phyloP scores from a whole-genome alignment of 805 yeast genomes.

The Jamesozyma hellenica region DNA sequence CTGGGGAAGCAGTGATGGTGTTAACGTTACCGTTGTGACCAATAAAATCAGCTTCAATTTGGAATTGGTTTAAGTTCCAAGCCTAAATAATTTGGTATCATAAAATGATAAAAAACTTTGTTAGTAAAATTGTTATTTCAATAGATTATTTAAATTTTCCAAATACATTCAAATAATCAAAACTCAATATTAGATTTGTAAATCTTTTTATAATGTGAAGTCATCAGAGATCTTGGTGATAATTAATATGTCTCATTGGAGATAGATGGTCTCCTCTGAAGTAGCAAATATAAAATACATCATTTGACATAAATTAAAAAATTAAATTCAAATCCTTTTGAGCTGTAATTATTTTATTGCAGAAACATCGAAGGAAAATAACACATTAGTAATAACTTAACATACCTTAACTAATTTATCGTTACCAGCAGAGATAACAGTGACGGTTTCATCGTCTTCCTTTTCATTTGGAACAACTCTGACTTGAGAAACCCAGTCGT shows the following conservation, averaged over 20 bases:
- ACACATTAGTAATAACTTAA: slow-evolving; percentile 23
- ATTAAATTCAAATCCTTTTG: not conserved
- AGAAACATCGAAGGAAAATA: no score
- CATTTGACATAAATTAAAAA: slow-evolving; percentile 35
- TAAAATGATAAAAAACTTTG: slow-evolving; percentile 15
- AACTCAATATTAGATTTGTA: not conserved
- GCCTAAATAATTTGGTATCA: slow-evolving; percentile 40
- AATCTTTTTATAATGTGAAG: not conserved
- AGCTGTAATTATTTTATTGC: no score
- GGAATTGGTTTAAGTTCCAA: slow-evolving; percentile 83
- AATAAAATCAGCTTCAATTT: slow-evolving; percentile 87
- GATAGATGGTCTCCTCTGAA: slow-evolving; percentile 67
- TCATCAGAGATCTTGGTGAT: slow-evolving; percentile 99
- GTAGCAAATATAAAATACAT: slow-evolving; percentile 96
- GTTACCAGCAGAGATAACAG: slow-evolving; percentile 96
- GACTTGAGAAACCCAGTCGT: slow-evolving; percentile 98
- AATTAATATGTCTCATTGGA: slow-evolving; percentile 88
- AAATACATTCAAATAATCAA: not conserved
- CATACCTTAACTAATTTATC: slow-evolving; percentile 98
- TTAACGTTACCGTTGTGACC: slow-evolving; percentile 99
- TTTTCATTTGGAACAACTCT: slow-evolving; percentile 75
- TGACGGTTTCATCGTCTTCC: slow-evolving; percentile 44
- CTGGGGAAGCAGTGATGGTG: slow-evolving; percentile 96
- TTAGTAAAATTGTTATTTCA: slow-evolving; percentile 38
- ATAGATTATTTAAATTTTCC: no score